Evolutionary conservation across 2,329 filamentous ascomycete genomes (phyloP).

Genomic region (Cercospora sesami): DNA sequence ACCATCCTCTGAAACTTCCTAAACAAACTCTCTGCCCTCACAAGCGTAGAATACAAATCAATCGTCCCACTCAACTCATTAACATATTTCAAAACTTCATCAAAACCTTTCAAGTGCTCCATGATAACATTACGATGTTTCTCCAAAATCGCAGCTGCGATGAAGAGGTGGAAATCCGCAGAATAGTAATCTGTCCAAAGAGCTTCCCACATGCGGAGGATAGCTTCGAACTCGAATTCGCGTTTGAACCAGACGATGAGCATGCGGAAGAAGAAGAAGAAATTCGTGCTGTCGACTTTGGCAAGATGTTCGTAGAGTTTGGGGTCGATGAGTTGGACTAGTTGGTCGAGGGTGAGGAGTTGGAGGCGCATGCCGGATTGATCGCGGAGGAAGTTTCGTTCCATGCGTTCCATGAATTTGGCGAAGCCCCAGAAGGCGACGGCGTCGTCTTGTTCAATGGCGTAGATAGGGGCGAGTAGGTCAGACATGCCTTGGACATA

Average conservation of each 20-base stretch:
- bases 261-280: conserved; percentile 99
- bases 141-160: conserved; percentile 90
- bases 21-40: conserved; percentile 86
- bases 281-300: conserved; percentile 91
- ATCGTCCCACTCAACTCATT: conserved; percentile 95
- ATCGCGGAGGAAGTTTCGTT: conserved; percentile 91
- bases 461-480: conserved; percentile 91
- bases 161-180: conserved; percentile 89
- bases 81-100: conserved; percentile 97
- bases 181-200: conserved; percentile 92
- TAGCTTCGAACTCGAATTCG: conserved; percentile 87
- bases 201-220: conserved; percentile 84
- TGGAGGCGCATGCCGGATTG: conserved; percentile 96
- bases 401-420: conserved; percentile 96
- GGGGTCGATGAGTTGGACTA: conserved; percentile 95
- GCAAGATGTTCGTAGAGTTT: conserved; percentile 89
- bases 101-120: conserved; percentile 88
- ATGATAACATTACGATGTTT: conserved; percentile 97
- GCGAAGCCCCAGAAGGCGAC: conserved; percentile 97
- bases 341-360: conserved; percentile 84
- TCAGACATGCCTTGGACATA: conserved; percentile 99
- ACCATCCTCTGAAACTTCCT: conserved; percentile 83
- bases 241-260: conserved; percentile 98
- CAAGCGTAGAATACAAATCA: conserved; percentile 80
- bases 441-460: conserved; percentile 95